These are phyloP conservation scores for Scheffersomyces titani DNA, from an alignment of 1,139 yeast species.

Conservation along the genomic window DNA sequence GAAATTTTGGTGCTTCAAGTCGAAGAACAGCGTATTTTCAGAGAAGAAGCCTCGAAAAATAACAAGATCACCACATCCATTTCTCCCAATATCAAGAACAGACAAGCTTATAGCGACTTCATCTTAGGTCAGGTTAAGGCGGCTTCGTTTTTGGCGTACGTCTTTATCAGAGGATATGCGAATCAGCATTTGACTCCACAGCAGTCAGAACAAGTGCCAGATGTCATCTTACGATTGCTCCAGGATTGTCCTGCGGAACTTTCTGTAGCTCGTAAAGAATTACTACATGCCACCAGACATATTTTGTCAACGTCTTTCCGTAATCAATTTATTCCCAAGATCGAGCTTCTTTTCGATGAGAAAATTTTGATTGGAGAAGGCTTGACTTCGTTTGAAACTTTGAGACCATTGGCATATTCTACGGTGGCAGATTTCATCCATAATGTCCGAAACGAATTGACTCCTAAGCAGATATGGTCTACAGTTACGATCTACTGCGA, in stretches of 20 bases:
- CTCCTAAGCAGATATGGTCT: conserved; percentile 83
- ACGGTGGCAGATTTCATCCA: conserved; percentile 96
- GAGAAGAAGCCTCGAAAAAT: conserved; percentile 64
- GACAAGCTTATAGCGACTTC: conserved; percentile 85
- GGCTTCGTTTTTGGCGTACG: conserved; percentile 91
- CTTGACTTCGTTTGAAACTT: conserved; percentile 83
- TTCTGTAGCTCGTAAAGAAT: conserved; percentile 88
- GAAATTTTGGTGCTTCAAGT: conserved; percentile 77
- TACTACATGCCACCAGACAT: conserved; percentile 92
- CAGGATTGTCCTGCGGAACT: conserved; percentile 98
- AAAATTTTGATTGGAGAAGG: conserved; percentile 90
- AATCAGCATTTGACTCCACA: conserved; percentile 61
- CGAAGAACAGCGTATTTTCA: conserved; percentile 38
- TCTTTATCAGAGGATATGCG: conserved; percentile 82
- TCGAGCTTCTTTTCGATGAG: conserved; percentile 83
- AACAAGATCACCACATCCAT: conserved; percentile 52
- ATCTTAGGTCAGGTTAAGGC: conserved; percentile 96
- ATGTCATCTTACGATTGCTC: conserved; percentile 76
- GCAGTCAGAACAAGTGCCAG: conserved; percentile 76
- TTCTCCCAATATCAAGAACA: conserved; percentile 70
- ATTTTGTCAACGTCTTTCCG: conserved; percentile 88
- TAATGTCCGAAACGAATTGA: conserved; percentile 82
- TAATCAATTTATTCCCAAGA: conserved; percentile 78
- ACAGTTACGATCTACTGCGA: conserved; percentile 84
- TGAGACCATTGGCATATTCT: conserved; percentile 89